Percentiles rank a stretch among this genome's conserved stretches.
Conservation (phyloP, 2,329 filamentous ascomycete genomes). For the Epichloe gansuensis region DNA sequence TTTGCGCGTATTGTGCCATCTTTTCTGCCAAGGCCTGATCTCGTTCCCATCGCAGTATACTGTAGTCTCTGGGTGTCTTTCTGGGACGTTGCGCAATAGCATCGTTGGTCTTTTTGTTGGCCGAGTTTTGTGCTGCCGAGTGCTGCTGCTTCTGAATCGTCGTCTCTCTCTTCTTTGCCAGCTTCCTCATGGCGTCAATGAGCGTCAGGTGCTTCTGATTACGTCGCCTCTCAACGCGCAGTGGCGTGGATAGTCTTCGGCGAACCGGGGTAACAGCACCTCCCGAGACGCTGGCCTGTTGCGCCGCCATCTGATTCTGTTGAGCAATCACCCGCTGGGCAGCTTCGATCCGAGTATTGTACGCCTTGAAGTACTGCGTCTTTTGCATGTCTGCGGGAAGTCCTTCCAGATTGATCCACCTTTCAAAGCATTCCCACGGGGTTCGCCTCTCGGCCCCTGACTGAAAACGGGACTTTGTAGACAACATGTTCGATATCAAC, state of each 20-base stretch:
- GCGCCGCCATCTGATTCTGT: conserved; percentile 36
- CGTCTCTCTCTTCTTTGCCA: conserved; percentile 88
- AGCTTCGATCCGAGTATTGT: conserved; percentile 46
- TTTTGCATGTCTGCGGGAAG: conserved; percentile 88
- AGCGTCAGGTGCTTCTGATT: conserved; percentile 78
- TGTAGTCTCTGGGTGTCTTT: conserved; percentile 85
- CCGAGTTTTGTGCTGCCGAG: conserved; percentile 61
- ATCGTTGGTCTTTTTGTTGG: conserved; percentile 72
- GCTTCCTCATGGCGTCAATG: conserved; percentile 88
- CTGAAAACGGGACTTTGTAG: conserved; percentile 60
- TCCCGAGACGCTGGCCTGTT: conserved; percentile 35
- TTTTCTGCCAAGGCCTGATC: conserved; percentile 56
- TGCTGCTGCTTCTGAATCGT: conserved; percentile 79
- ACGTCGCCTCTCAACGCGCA: conserved; percentile 75
- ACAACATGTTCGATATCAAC: conserved; percentile 71
- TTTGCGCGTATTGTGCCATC: conserved; percentile 40
- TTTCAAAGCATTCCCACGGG: conserved; percentile 97
- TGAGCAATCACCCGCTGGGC: conserved; percentile 43
- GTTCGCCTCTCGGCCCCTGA: conserved; percentile 82
- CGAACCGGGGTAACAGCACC: conserved; percentile 28
- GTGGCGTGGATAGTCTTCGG: conserved; percentile 62
- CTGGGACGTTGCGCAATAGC: conserved; percentile 34
- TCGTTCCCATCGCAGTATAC: conserved; percentile 73
- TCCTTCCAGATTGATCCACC: conserved; percentile 87
- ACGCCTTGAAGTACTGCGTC: conserved; percentile 81